Evolutionary conservation across 1,284 basidiomycete species (phyloP).

Genomic region (Dichomitus squalens): DNA sequence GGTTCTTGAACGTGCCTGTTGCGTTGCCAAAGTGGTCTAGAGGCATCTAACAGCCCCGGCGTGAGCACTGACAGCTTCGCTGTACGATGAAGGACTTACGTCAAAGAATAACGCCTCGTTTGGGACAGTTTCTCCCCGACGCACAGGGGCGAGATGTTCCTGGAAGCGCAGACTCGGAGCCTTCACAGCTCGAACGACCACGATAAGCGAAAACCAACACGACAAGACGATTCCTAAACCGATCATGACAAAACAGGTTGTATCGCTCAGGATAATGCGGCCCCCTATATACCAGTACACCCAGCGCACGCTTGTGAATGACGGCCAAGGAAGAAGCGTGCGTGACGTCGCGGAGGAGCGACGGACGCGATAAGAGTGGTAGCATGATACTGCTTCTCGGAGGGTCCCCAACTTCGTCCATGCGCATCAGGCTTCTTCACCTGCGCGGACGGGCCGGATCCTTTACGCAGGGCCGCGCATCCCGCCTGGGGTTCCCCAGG

Average conservation of each 20-base stretch:
- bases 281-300: background rate
- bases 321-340: background rate
- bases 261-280: background rate
- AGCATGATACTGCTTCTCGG: constrained; percentile 19
- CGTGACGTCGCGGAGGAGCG: constrained; percentile 1
- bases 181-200: background rate
- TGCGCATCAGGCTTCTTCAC: background rate
- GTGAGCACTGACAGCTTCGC: background rate
- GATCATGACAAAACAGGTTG: background rate
- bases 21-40: constrained; percentile 44
- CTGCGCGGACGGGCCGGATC: too few relatives aligned
- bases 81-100: constrained; percentile 16
- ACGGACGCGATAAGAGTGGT: constrained; percentile 15
- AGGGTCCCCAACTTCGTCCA: constrained; percentile 9
- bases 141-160: constrained; percentile 11
- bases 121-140: constrained; percentile 2
- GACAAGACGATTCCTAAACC: background rate
- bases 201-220: background rate
- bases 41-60: constrained; percentile 36
- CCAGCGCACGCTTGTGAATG: background rate
- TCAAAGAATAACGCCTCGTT: constrained; percentile 33
- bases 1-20: constrained; percentile 43
- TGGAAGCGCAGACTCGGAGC: constrained; percentile 4
- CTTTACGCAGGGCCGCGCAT: background rate
- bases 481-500: background rate